Conservation (phyloP, 75 land plant genomes). For the Ceratopteris richardii region DNA sequence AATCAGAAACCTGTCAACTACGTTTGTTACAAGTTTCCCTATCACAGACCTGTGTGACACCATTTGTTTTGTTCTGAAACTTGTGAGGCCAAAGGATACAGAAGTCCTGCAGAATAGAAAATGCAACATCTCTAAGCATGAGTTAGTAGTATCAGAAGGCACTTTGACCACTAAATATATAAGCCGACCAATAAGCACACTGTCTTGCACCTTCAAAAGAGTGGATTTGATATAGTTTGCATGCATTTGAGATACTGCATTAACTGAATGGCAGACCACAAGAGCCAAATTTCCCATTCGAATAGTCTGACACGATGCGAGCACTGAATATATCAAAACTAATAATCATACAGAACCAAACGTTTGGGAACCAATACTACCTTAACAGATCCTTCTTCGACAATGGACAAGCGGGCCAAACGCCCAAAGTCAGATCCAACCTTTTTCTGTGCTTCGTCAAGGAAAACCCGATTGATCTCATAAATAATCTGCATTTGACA, state of each 20-base stretch:
- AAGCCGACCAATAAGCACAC: too few relatives aligned
- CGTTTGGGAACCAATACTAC: constrained; percentile 21
- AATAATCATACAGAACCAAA: too few relatives aligned
- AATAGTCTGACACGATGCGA: constrained; percentile 31
- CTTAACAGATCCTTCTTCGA: constrained; percentile 72
- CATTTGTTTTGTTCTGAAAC: constrained; percentile 63
- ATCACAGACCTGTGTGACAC: constrained; percentile 59
- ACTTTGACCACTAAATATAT: too few relatives aligned
- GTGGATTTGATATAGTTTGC: constrained; percentile 30
- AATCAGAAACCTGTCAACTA: too few relatives aligned
- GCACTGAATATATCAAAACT: neutral
- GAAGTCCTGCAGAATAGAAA: constrained; percentile 53
- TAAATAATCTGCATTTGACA: constrained; percentile 54
- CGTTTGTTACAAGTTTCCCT: too few relatives aligned
- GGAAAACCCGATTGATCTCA: constrained; percentile 46
- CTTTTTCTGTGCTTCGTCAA: constrained; percentile 57
- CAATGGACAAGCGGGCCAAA: constrained; percentile 56
- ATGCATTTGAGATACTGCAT: constrained; percentile 58
- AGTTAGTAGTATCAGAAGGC: too few relatives aligned
- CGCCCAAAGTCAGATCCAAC: constrained; percentile 48
- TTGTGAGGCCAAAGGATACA: constrained; percentile 65
- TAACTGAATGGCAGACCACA: constrained; percentile 52
- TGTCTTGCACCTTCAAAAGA: constrained; percentile 46
- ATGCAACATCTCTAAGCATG: neutral
- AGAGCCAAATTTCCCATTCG: constrained; percentile 57